phyloP scores from a whole-genome alignment of 2,329 filamentous ascomycete species.

The Grosmannia clavigera region DNA sequence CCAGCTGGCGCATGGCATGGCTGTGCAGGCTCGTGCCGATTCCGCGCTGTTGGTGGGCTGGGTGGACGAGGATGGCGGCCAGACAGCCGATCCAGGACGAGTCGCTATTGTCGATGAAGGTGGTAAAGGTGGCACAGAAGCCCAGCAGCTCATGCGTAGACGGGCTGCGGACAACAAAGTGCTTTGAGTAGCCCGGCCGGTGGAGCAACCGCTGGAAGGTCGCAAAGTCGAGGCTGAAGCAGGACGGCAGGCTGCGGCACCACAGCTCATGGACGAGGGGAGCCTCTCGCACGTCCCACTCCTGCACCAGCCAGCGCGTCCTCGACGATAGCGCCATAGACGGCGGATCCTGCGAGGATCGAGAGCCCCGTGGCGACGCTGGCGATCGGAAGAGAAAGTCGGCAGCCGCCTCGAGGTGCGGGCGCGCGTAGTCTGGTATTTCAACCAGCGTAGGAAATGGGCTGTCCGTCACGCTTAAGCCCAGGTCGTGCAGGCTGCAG shows the following conservation, averaged over 20 bases:
- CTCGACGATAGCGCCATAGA: slow-evolving; percentile 20
- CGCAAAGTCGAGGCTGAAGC: slow-evolving; percentile 31
- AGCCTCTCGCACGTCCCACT: slow-evolving; percentile 28
- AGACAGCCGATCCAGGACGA: slow-evolving; percentile 43
- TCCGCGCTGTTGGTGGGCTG: slow-evolving; percentile 33
- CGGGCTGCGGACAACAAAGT: slow-evolving; percentile 42
- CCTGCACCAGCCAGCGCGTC: slow-evolving; percentile 28
- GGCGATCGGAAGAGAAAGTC: slow-evolving; percentile 31
- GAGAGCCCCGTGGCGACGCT: background rate
- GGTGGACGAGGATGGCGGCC: slow-evolving; percentile 39
- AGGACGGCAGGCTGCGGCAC: slow-evolving; percentile 29
- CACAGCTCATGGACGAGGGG: slow-evolving; percentile 32
- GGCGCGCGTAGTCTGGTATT: slow-evolving; percentile 32
- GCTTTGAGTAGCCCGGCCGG: slow-evolving; percentile 43
- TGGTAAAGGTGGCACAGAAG: slow-evolving; percentile 49
- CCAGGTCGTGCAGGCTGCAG: slow-evolving; percentile 28
- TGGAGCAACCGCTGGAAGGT: slow-evolving; percentile 34
- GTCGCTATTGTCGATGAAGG: slow-evolving; percentile 39
- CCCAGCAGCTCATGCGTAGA: slow-evolving; percentile 32
- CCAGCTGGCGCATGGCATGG: slow-evolving; percentile 36
- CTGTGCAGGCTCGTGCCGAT: slow-evolving; percentile 41
- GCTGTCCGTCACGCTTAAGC: slow-evolving; percentile 7
- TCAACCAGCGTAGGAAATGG: slow-evolving; percentile 40
- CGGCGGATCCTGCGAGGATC: slow-evolving; percentile 7
- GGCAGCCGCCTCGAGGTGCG: slow-evolving; percentile 37